Evolutionary conservation across 2,329 filamentous ascomycete species (phyloP).

Genomic region (Xylaria digitata): DNA sequence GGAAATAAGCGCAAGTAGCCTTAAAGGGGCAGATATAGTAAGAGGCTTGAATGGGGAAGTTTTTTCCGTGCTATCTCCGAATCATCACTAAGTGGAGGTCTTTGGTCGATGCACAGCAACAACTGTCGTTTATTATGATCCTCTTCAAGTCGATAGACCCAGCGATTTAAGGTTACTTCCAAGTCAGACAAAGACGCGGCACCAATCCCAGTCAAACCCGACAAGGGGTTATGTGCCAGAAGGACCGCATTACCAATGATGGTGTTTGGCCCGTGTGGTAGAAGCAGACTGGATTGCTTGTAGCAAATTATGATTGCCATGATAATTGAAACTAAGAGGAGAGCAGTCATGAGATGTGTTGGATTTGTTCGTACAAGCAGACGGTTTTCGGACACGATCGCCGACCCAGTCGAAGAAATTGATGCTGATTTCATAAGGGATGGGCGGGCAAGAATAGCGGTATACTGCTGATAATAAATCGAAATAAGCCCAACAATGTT

Average conservation of each 20-base stretch:
- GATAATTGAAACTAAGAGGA: slow-evolving; percentile 4
- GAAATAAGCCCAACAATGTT: slow-evolving; percentile 1
- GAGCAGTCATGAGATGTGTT: slow-evolving; percentile 7
- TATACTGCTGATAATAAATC: neutral
- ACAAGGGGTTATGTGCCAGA: slow-evolving; percentile 10
- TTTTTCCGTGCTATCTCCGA: neutral
- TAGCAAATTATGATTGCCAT: neutral
- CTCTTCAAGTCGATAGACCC: slow-evolving; percentile 12
- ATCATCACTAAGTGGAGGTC: neutral
- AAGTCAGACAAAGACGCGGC: neutral
- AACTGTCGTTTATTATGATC: neutral
- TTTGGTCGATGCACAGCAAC: neutral
- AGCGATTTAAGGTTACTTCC: neutral
- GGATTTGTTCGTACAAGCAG: slow-evolving; percentile 15
- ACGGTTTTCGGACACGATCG: slow-evolving; percentile 8
- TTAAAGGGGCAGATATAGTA: slow-evolving; percentile 1
- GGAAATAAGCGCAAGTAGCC: neutral
- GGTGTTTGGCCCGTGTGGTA: slow-evolving; percentile 8
- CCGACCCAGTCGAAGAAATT: neutral
- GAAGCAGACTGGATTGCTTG: neutral
- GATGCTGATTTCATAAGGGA: slow-evolving; percentile 13
- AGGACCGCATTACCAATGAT: slow-evolving; percentile 14
- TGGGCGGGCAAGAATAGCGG: slow-evolving; percentile 17
- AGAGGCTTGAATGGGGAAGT: slow-evolving; percentile 10
- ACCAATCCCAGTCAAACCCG: slow-evolving; percentile 4